phyloP scores from a whole-genome alignment of 192 early-diverging fungal species.

The Entomortierella parvispora region DNA sequence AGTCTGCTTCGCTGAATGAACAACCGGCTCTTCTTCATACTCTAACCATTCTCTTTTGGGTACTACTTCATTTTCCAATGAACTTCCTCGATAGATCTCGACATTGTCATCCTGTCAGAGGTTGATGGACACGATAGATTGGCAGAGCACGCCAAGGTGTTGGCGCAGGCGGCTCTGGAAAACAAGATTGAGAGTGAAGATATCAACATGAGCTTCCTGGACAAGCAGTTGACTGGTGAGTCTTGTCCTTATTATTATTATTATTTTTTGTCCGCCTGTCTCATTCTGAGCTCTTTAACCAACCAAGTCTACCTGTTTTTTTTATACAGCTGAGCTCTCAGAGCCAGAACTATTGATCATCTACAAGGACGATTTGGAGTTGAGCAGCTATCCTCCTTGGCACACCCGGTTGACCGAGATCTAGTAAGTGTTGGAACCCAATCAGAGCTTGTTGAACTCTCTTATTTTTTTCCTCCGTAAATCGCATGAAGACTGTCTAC shows the following conservation, averaged over 20 bases:
- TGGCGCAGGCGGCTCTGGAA: constrained; percentile 25
- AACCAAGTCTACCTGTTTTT: too few species aligned
- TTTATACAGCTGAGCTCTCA: constrained; percentile 42
- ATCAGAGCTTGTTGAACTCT: too few species aligned
- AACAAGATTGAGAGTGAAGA: constrained; percentile 31
- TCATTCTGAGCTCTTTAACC: too few species aligned
- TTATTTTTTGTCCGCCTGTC: too few species aligned
- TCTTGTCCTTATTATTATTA: too few species aligned
- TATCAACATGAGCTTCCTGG: constrained; percentile 30
- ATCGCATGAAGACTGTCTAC: not conserved
- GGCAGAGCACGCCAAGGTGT: constrained; percentile 11
- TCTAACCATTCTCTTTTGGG: too few species aligned
- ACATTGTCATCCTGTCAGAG: constrained; percentile 38
- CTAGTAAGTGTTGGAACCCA: constrained; percentile 46
- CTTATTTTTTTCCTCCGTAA: too few species aligned
- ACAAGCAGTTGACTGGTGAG: constrained; percentile 19
- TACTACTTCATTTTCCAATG: not conserved
- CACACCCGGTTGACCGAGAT: constrained; percentile 56
- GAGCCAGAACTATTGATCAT: constrained; percentile 56
- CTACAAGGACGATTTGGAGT: constrained; percentile 51
- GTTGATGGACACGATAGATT: constrained; percentile 37
- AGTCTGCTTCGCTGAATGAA: too few species aligned
- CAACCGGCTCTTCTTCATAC: too few species aligned
- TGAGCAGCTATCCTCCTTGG: constrained; percentile 57
- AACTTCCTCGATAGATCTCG: constrained; percentile 19